Percentiles rank a stretch among this genome's conserved stretches.
Evolutionary conservation across 208 protist genomes (phyloP).

Genomic region (Trichomonas vaginalis): DNA sequence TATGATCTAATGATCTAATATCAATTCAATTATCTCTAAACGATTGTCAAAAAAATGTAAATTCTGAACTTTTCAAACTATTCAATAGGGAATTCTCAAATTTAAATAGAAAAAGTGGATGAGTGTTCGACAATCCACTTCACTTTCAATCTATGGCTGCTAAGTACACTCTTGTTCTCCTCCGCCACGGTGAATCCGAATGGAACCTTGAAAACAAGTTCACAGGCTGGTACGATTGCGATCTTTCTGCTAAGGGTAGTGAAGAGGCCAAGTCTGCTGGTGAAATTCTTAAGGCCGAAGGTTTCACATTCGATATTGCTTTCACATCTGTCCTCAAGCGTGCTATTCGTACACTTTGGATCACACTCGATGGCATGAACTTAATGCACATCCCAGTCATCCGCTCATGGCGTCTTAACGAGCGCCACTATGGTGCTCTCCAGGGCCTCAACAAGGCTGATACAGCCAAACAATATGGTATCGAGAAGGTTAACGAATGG

Average conservation of each 20-base stretch:
- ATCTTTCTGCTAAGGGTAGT: constrained; percentile 21
- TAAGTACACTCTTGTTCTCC: background rate
- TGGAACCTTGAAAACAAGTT: constrained; percentile 26
- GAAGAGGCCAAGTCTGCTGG: constrained; percentile 24
- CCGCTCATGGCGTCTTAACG: constrained; percentile 50
- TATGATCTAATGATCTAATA: too few species aligned
- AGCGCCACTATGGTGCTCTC: constrained; percentile 51
- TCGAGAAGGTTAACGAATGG: constrained; percentile 50
- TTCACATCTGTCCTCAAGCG: constrained; percentile 51
- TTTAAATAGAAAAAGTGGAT: too few species aligned
- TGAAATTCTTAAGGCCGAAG: constrained; percentile 25
- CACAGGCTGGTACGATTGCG: constrained; percentile 29
- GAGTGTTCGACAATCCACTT: too few species aligned
- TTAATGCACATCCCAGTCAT: constrained; percentile 41
- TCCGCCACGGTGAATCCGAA: constrained; percentile 23
- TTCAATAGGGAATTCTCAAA: too few species aligned
- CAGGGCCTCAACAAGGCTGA: constrained; percentile 52
- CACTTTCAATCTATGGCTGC: too few species aligned
- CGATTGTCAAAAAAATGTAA: too few species aligned
- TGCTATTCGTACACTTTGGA: constrained; percentile 43
- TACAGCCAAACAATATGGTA: constrained; percentile 50
- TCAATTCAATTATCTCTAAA: too few species aligned
- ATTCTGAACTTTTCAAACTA: too few species aligned
- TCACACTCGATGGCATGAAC: constrained; percentile 40
- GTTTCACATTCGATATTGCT: constrained; percentile 46